Percentiles rank a stretch among this genome's conserved stretches.
phyloP scores from a whole-genome alignment of 2,329 filamentous ascomycete genomes.

The Cytospora piceae region DNA sequence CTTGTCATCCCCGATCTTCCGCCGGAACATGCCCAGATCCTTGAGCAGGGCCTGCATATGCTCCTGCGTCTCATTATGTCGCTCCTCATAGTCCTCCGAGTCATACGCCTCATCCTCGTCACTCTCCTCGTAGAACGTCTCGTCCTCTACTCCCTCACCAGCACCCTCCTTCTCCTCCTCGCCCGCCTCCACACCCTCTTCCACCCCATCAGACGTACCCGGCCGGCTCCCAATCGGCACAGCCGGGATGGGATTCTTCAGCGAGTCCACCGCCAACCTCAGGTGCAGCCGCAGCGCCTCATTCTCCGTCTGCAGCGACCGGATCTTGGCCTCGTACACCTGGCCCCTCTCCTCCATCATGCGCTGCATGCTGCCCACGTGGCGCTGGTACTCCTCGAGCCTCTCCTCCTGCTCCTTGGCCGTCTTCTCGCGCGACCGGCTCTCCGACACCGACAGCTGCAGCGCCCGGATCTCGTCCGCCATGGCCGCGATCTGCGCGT shows the following conservation, averaged over 20 bases:
- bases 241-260: constrained; percentile 87
- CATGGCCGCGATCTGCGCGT: constrained; percentile 94
- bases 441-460: constrained; percentile 74
- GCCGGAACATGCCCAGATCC: constrained; percentile 78
- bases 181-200: constrained; percentile 32
- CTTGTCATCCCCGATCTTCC: constrained; percentile 85
- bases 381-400: constrained; percentile 91
- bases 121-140: constrained; percentile 52
- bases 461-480: constrained; percentile 88
- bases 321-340: constrained; percentile 92
- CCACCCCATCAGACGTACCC: constrained; percentile 35
- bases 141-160: constrained; percentile 32
- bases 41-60: constrained; percentile 82
- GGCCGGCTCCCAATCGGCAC: constrained; percentile 47
- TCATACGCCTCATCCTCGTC: constrained; percentile 64
- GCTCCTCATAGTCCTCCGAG: constrained; percentile 54
- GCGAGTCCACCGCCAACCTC: constrained; percentile 79
- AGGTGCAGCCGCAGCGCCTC: constrained; percentile 87
- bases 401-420: constrained; percentile 78
- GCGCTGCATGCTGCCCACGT: constrained; percentile 87
- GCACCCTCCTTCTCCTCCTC: constrained; percentile 29
- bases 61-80: constrained; percentile 72
- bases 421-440: constrained; percentile 71
- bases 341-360: constrained; percentile 94
- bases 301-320: constrained; percentile 85